A percentile compares a stretch with the other conserved stretches of the same genome.
Evolutionary conservation across 306 rosid genomes (phyloP).

Genomic region (Rosa rugosa): DNA sequence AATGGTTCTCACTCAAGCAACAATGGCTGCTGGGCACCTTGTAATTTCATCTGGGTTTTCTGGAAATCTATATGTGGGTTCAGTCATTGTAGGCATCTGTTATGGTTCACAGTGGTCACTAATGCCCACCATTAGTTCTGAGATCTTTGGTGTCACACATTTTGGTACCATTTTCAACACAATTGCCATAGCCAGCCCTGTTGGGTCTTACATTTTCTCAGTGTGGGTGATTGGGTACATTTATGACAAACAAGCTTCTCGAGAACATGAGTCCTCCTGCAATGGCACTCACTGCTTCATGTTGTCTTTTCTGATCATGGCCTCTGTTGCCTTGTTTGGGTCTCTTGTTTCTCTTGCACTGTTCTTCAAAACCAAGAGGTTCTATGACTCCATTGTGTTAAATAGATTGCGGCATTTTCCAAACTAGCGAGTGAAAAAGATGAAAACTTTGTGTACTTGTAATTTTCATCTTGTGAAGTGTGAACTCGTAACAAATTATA

Average conservation of each 20-base stretch:
- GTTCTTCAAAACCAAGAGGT: slow-evolving; percentile 61
- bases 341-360: slow-evolving; percentile 57
- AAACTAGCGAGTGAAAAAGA: neutral
- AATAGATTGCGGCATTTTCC: slow-evolving; percentile 42
- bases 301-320: slow-evolving; percentile 67
- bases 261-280: slow-evolving; percentile 39
- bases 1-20: slow-evolving; percentile 52
- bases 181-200: slow-evolving; percentile 70
- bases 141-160: slow-evolving; percentile 74
- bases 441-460: neutral
- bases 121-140: slow-evolving; percentile 86
- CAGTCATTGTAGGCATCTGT: slow-evolving; percentile 74
- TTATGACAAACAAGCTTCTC: slow-evolving; percentile 58
- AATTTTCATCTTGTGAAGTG: neutral
- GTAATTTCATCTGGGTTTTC: slow-evolving; percentile 63
- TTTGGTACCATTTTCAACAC: slow-evolving; percentile 91
- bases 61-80: slow-evolving; percentile 73
- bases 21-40: slow-evolving; percentile 61
- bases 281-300: slow-evolving; percentile 68
- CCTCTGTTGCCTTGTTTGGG: slow-evolving; percentile 56
- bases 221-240: slow-evolving; percentile 73
- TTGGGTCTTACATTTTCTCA: slow-evolving; percentile 87
- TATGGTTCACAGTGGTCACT: slow-evolving; percentile 93
- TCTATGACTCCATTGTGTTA: slow-evolving; percentile 53
- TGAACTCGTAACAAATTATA: neutral